Evolutionary conservation across 1,284 basidiomycete genomes (phyloP).

Genomic region (Bondarzewia mesenterica): DNA sequence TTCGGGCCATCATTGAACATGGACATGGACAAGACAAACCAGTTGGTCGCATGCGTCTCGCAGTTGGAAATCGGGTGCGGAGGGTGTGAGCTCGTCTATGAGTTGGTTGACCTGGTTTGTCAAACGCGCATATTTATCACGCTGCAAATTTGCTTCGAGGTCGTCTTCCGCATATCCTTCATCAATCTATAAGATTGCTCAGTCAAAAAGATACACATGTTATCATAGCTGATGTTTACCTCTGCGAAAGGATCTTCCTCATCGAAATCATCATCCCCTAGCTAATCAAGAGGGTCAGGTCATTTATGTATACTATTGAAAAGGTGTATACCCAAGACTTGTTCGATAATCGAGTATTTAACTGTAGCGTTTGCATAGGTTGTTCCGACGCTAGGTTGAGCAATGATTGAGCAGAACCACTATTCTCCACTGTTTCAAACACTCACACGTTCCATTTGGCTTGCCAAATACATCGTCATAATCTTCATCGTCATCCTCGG

Average conservation of each 20-base stretch:
- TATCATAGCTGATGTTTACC: slow-evolving; percentile 31
- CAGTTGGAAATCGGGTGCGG: slow-evolving; percentile 72
- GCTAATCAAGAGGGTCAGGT: slow-evolving; percentile 28
- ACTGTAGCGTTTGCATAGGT: slow-evolving; percentile 62
- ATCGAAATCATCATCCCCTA: slow-evolving; percentile 75
- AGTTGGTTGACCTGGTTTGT: slow-evolving; percentile 75
- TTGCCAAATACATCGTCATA: slow-evolving; percentile 90
- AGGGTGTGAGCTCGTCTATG: slow-evolving; percentile 80
- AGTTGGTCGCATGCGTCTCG: slow-evolving; percentile 83
- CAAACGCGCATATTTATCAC: slow-evolving; percentile 86
- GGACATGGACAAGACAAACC: slow-evolving; percentile 34
- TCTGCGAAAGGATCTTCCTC: slow-evolving; percentile 95
- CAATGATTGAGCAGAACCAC: not conserved
- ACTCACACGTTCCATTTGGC: slow-evolving; percentile 52
- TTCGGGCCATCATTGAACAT: slow-evolving; percentile 3
- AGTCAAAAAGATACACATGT: not conserved
- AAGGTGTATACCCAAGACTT: slow-evolving; percentile 66
- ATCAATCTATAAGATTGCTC: slow-evolving; percentile 54
- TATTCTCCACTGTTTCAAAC: not conserved
- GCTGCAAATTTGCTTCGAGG: slow-evolving; percentile 80
- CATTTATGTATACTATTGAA: slow-evolving; percentile 2
- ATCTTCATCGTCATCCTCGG: slow-evolving; percentile 79
- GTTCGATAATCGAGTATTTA: slow-evolving; percentile 80
- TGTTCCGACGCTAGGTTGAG: slow-evolving; percentile 43
- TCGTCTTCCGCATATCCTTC: slow-evolving; percentile 86